A percentile compares a stretch with the other conserved stretches of the same genome.
Conservation (phyloP, 495 filamentous ascomycete genomes). For the Aspergillus affinis region DNA sequence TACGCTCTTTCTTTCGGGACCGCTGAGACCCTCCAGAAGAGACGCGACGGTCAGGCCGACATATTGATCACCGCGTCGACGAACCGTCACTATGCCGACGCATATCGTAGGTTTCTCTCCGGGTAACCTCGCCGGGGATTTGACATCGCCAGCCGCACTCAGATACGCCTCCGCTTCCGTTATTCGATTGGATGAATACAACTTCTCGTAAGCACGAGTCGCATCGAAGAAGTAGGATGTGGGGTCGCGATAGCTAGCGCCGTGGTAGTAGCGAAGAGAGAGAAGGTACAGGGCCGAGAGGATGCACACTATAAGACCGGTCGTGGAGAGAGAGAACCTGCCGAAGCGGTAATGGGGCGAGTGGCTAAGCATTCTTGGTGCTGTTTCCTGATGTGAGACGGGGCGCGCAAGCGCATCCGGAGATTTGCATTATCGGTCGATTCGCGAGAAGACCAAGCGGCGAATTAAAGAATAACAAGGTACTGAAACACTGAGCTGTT, state of each 20-base stretch:
- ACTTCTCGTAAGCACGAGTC: conserved; percentile 28
- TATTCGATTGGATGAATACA: conserved; percentile 31
- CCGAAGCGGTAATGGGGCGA: too few relatives aligned
- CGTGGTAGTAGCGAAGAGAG: conserved; percentile 22
- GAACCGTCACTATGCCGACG: conserved; percentile 20
- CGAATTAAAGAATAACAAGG: background rate
- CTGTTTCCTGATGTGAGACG: background rate
- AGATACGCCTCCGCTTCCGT: conserved; percentile 36
- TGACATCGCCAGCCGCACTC: conserved; percentile 10
- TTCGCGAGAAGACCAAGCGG: background rate
- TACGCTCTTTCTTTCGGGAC: conserved; percentile 29
- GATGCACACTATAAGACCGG: background rate
- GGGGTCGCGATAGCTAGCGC: conserved; percentile 33
- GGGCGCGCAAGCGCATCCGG: background rate
- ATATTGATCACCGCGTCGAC: conserved; percentile 28
- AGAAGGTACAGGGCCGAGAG: conserved; percentile 25
- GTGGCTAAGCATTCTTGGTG: too few relatives aligned
- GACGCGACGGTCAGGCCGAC: conserved; percentile 45
- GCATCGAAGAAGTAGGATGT: conserved; percentile 42
- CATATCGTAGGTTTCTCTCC: conserved; percentile 11
- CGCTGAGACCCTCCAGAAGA: conserved; percentile 42
- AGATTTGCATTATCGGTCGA: background rate
- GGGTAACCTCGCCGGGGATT: background rate
- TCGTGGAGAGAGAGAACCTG: too few relatives aligned
- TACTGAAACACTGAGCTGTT: background rate